Evolutionary conservation across 2,329 filamentous ascomycete species (phyloP).

Genomic region (Penicillium frequentans): DNA sequence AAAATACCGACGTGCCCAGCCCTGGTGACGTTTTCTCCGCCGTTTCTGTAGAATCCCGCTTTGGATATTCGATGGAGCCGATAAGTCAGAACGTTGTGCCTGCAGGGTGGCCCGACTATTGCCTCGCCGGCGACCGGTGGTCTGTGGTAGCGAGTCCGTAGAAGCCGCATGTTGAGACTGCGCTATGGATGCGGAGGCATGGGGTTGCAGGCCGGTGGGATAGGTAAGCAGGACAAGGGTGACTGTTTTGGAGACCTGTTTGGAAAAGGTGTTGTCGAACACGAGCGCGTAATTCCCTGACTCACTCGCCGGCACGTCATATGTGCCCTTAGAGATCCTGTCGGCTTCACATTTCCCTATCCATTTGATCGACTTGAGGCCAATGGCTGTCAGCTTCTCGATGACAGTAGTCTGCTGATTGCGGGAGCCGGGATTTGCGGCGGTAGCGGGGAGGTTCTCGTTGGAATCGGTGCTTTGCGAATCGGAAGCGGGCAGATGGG

Average conservation of each 20-base stretch:
- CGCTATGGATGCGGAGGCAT: constrained; percentile 43
- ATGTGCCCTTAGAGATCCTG: constrained; percentile 87
- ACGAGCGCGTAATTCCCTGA: constrained; percentile 95
- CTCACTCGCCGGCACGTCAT: constrained; percentile 71
- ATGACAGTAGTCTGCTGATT: constrained; percentile 70
- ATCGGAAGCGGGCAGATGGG: constrained; percentile 43
- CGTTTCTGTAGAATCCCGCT: constrained; percentile 86
- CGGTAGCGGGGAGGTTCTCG: constrained; percentile 34
- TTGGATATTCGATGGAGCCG: constrained; percentile 60
- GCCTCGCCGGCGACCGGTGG: constrained; percentile 31
- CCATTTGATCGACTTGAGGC: constrained; percentile 70
- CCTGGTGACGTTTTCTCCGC: constrained; percentile 88
- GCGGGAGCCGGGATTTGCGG: constrained; percentile 46
- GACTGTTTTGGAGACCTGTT: constrained; percentile 88
- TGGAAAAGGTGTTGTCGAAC: constrained; percentile 98
- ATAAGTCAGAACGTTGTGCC: constrained; percentile 26
- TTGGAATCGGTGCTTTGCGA: constrained; percentile 40
- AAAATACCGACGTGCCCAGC: constrained; percentile 90
- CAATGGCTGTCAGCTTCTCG: constrained; percentile 63
- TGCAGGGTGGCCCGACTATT: constrained; percentile 28
- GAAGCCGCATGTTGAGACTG: constrained; percentile 47
- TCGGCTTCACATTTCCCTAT: constrained; percentile 94
- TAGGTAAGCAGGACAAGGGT: constrained; percentile 95
- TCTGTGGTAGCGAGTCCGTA: constrained; percentile 51
- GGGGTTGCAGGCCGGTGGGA: constrained; percentile 65